phyloP scores from a whole-genome alignment of 495 filamentous ascomycete species.

The Hypoxylon lenormandii region DNA sequence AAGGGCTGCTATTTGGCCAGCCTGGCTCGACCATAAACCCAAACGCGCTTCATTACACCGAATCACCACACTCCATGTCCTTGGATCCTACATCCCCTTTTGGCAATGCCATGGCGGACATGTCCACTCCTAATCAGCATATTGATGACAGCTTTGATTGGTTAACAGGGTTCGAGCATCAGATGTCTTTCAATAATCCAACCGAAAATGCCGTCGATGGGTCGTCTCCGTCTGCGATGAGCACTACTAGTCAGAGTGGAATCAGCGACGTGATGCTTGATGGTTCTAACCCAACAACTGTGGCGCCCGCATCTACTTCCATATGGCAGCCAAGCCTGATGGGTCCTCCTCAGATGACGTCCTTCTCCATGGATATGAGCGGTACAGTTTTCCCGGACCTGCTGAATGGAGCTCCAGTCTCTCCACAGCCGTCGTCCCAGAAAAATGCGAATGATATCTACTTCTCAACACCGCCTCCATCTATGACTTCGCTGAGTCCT shows the following conservation, averaged over 20 bases:
- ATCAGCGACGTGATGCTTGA: slow-evolving; percentile 94
- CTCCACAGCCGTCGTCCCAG: slow-evolving; percentile 69
- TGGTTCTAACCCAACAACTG: slow-evolving; percentile 71
- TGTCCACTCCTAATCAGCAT: slow-evolving; percentile 64
- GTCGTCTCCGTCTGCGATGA: slow-evolving; percentile 94
- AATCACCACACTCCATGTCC: slow-evolving; percentile 78
- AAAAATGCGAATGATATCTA: slow-evolving; percentile 66
- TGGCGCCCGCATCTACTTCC: slow-evolving; percentile 60
- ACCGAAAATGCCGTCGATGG: slow-evolving; percentile 86
- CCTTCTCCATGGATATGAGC: slow-evolving; percentile 71
- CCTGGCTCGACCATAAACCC: slow-evolving; percentile 86
- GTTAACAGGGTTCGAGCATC: slow-evolving; percentile 84
- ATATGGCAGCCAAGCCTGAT: slow-evolving; percentile 78
- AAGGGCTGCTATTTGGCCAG: slow-evolving; percentile 75
- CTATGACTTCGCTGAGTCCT: slow-evolving; percentile 72
- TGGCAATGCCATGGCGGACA: slow-evolving; percentile 70
- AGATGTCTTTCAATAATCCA: slow-evolving; percentile 74
- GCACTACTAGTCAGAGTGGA: slow-evolving; percentile 88
- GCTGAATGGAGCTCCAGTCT: slow-evolving; percentile 69
- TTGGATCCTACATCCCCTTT: slow-evolving; percentile 82
- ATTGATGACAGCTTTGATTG: slow-evolving; percentile 88
- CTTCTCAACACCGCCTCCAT: slow-evolving; percentile 72
- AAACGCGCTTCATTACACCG: slow-evolving; percentile 90
- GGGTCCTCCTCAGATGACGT: slow-evolving; percentile 67
- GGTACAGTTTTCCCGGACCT: slow-evolving; percentile 70